phyloP scores from a whole-genome alignment of 2,329 filamentous ascomycete species.

The Capronia epimyces region DNA sequence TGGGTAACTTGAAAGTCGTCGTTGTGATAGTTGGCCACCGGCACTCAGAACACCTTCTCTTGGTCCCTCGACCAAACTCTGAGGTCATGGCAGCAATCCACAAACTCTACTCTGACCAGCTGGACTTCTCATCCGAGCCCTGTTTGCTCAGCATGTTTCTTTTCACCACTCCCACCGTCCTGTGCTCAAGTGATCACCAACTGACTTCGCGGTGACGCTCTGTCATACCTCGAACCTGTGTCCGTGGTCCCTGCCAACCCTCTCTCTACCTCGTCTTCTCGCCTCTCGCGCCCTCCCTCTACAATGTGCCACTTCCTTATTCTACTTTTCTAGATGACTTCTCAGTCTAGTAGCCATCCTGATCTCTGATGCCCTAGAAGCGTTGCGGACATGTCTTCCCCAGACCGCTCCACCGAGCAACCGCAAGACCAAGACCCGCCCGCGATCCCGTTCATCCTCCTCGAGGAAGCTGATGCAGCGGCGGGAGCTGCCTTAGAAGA shows the following conservation, averaged over 20 bases:
- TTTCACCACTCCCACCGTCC: not conserved
- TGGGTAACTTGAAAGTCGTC: no score
- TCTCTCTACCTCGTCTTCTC: not conserved
- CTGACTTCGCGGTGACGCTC: not conserved
- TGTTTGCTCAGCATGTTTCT: not conserved
- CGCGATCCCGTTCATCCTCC: slow-evolving; percentile 8
- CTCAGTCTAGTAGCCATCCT: not conserved
- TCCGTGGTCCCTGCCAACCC: not conserved
- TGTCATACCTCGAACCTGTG: not conserved
- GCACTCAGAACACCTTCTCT: no score
- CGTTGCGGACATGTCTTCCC: slow-evolving; percentile 10
- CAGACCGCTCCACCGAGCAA: slow-evolving; percentile 6
- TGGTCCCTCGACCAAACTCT: no score
- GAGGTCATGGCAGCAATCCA: no score
- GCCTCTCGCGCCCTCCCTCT: not conserved
- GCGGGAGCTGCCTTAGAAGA: slow-evolving; percentile 19
- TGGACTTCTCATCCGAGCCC: no score
- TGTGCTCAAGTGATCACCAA: not conserved
- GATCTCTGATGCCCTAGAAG: slow-evolving; percentile 5
- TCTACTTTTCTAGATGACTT: not conserved
- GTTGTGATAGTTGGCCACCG: no score
- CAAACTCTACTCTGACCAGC: no score
- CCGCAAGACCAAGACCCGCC: slow-evolving; percentile 1
- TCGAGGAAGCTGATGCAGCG: slow-evolving; percentile 15
- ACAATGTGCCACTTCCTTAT: not conserved